Evolutionary conservation across 2,329 filamentous ascomycete species (phyloP).

Genomic region (Fusarium sp.): DNA sequence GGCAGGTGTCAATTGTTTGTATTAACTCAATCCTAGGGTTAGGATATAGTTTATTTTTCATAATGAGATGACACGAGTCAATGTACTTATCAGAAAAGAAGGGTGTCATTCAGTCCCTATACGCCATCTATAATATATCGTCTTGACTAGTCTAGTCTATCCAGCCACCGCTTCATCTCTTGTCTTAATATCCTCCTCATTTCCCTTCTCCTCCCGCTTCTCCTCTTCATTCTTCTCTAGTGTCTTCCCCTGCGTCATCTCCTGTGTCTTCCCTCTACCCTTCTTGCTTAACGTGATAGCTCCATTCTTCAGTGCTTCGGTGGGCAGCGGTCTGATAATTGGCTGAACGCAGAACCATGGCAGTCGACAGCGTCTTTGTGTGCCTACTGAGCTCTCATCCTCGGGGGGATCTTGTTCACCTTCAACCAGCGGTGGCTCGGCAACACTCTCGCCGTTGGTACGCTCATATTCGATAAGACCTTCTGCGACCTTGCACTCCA

Average conservation of each 20-base stretch:
- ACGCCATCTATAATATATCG: conserved; percentile 39
- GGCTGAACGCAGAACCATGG: conserved; percentile 91
- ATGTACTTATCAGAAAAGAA: not conserved
- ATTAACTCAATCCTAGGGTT: no score
- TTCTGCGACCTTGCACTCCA: conserved; percentile 80
- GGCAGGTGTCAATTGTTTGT: no score
- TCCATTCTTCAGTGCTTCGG: conserved; percentile 87
- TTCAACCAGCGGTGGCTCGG: conserved; percentile 51
- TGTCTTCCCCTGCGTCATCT: conserved; percentile 53
- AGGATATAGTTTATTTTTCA: no score
- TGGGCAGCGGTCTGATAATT: conserved; percentile 86
- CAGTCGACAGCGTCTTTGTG: conserved; percentile 79
- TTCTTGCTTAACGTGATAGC: conserved; percentile 81
- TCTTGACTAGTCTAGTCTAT: conserved; percentile 15
- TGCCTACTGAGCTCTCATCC: conserved; percentile 72
- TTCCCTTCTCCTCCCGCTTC: conserved; percentile 43
- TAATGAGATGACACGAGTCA: no score
- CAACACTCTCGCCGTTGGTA: conserved; percentile 64
- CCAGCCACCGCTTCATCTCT: conserved; percentile 48
- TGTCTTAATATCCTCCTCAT: conserved; percentile 45
- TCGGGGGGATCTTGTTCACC: conserved; percentile 57
- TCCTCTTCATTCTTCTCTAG: conserved; percentile 35
- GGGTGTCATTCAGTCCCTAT: conserved; percentile 5
- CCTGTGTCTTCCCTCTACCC: conserved; percentile 59
- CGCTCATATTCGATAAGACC: conserved; percentile 77